A percentile compares a stretch with the other conserved stretches of the same genome.
These are phyloP conservation scores for Mycosarcoma mackinlayi DNA, from an alignment of 1,284 basidiomycete species.

Conservation along the genomic window DNA sequence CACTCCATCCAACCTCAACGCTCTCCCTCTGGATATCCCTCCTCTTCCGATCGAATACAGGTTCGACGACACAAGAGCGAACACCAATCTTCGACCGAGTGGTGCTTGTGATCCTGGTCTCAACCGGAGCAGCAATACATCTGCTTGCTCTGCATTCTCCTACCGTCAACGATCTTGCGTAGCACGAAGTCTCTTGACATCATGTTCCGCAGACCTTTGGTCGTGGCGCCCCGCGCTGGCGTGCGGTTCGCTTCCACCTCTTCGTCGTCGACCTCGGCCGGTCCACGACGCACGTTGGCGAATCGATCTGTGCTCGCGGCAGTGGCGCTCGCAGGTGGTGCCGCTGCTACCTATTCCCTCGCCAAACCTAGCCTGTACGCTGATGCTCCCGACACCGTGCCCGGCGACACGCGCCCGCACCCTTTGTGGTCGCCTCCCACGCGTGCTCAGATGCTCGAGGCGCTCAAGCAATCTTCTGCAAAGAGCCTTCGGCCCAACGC, in stretches of 20 bases:
- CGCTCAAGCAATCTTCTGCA: slow-evolving; percentile 61
- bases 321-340: slow-evolving; percentile 36
- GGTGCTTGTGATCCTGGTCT: not conserved
- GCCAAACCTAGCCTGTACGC: slow-evolving; percentile 27
- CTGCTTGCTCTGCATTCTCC: not conserved
- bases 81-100: not conserved
- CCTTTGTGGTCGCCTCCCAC: slow-evolving; percentile 66
- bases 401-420: slow-evolving; percentile 58
- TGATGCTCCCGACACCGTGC: slow-evolving; percentile 48
- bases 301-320: slow-evolving; percentile 31
- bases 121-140: slow-evolving; percentile 2
- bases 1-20: no score
- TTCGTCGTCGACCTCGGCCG: slow-evolving; percentile 21
- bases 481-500: slow-evolving; percentile 56
- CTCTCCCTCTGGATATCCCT: no score
- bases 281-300: slow-evolving; percentile 22
- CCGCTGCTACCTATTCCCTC: slow-evolving; percentile 36
- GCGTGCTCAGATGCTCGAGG: slow-evolving; percentile 67
- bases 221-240: slow-evolving; percentile 27
- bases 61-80: not conserved
- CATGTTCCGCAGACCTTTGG: slow-evolving; percentile 47
- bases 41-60: not conserved
- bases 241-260: slow-evolving; percentile 47
- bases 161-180: not conserved
- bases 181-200: no score